Base-by-base conservation (phyloP, 768 basidiomycete species). In the Sarcomyxa edulis region DNA sequence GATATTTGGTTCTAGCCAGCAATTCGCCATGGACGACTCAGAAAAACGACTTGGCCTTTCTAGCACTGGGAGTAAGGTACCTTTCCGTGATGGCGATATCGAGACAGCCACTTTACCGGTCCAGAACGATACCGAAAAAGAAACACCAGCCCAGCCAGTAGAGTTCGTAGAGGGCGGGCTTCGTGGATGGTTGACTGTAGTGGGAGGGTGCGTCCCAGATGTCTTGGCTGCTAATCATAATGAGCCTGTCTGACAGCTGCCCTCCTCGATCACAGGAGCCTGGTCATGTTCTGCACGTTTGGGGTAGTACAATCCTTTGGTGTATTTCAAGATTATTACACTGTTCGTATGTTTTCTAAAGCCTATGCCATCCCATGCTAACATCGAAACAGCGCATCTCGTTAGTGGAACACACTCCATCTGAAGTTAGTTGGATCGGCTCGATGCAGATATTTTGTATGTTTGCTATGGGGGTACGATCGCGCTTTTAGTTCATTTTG, bases 281-380 rank as follows among this genome's bases (percentile, higher is more conserved):
- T 72, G 52, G 56, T 68, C 8, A 54, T 65, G 4, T 74, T 72
- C 36, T 69, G 68, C 46, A 71, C 70, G 0, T 72, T 74, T 44
- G 71, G 72, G 6, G 61, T 65, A 4, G 65, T 71, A 7, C 69
- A 72, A 40, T 68, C 69, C 6, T 72, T 69, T 44, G 67, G 67
- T n/a, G 70, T 73, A 14, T 75, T 69, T 48, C 68, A 74, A 48
- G 72, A 73, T 45, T 72, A 67, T 40, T 75, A 75, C 40, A 68
- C 66, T 18, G 70, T 71, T 26, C 49, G 48, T 15, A 18, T 21
- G 15, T 16, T 27, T 16, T 19, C 30, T 15, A 43, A 33, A 19
- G 22, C 14, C 25, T 26, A 32, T 14, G n/a, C 29, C 21, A 15
- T 10, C 8, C 27, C 12, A 32, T 23, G 22, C 37, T 14, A 15